Percentiles rank a stretch among this genome's conserved stretches.
Conservation (phyloP, 2,329 filamentous ascomycete species). For the Aspergillus fumigatiaffinis region DNA sequence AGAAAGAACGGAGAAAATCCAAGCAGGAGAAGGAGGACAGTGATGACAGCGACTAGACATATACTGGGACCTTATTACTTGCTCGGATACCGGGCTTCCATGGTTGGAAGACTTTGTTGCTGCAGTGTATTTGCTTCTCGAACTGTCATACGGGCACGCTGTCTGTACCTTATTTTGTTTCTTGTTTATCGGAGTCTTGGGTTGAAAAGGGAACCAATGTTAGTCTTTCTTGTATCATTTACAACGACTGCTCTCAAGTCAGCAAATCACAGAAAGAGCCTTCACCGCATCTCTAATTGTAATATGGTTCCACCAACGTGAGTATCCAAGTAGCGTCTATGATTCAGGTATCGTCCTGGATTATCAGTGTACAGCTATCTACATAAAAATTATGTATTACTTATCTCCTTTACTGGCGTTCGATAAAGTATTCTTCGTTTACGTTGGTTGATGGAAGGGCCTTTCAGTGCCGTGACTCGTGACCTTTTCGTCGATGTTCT, state of each 20-base stretch:
- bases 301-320: neutral
- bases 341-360: neutral
- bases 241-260: slow-evolving; percentile 7
- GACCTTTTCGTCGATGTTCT: neutral
- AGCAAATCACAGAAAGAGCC: neutral
- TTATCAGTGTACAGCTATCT: neutral
- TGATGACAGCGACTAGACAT: slow-evolving; percentile 41
- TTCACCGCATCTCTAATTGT: neutral
- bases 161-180: slow-evolving; percentile 40
- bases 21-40: slow-evolving; percentile 78
- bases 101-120: slow-evolving; percentile 1
- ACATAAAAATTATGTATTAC: neutral
- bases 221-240: slow-evolving; percentile 20
- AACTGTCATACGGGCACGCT: slow-evolving; percentile 18
- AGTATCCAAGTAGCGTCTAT: neutral
- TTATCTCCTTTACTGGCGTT: neutral
- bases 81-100: slow-evolving; percentile 8
- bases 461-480: neutral
- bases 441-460: neutral
- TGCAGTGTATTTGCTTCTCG: slow-evolving; percentile 5
- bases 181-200: slow-evolving; percentile 36
- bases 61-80: slow-evolving; percentile 22
- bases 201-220: slow-evolving; percentile 36
- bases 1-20: slow-evolving; percentile 70
- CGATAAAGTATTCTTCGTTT: neutral